Evolutionary conservation across 2,329 filamentous ascomycete species (phyloP).

Genomic region (Phaeosphaeria sp.): DNA sequence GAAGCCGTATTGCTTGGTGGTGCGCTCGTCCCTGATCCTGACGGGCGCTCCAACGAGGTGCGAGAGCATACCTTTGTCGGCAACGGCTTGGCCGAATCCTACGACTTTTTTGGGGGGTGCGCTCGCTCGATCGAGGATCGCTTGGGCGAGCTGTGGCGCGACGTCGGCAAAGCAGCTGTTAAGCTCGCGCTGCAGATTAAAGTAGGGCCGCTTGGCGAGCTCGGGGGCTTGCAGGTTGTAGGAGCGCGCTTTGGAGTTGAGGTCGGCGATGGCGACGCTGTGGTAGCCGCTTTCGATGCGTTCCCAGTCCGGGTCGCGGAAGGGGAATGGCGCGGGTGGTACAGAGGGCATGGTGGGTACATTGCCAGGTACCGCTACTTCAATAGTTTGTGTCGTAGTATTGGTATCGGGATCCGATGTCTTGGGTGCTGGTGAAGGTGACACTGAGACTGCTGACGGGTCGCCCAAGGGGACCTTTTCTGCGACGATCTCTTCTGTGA

Average conservation of each 20-base stretch:
- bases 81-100: conserved; percentile 44
- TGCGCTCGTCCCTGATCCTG: conserved; percentile 75
- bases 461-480: conserved; percentile 23
- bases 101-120: conserved; percentile 50
- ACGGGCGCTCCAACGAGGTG: conserved; percentile 63
- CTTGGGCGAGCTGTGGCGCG: conserved; percentile 74
- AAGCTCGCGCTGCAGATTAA: conserved; percentile 82
- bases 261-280: conserved; percentile 74
- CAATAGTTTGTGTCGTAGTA: conserved; percentile 26
- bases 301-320: conserved; percentile 82
- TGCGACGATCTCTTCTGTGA: conserved; percentile 38
- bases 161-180: conserved; percentile 83
- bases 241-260: conserved; percentile 81
- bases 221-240: conserved; percentile 97
- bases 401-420: conserved; percentile 2
- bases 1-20: conserved; percentile 78
- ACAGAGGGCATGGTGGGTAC: conserved; percentile 31
- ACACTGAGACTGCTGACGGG: conserved; percentile 7
- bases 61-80: conserved; percentile 65
- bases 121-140: conserved; percentile 73
- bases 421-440: not conserved
- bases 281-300: conserved; percentile 76
- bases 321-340: conserved; percentile 60
- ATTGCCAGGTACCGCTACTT: conserved; percentile 16
- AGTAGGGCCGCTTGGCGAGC: conserved; percentile 92